Evolutionary conservation across 78 protist genomes (phyloP), one percentile per base, ranked within the genome.

Genomic region (Blattamonas nauphoetae): DNA sequence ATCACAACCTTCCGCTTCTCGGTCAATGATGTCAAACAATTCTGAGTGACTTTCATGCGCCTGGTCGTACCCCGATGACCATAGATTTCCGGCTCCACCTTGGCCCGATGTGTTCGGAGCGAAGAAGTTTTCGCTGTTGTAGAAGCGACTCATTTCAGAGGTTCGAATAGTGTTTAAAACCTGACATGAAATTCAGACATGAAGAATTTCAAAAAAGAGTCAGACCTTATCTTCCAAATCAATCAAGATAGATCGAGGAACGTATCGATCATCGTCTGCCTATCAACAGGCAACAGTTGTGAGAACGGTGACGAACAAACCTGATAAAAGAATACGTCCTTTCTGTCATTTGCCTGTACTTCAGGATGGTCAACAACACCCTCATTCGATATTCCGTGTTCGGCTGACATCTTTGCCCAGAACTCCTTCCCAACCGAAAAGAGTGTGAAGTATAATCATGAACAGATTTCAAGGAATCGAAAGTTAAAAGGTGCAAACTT

Each of bases 201-300:
- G n/a, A n/a, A n/a, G 79, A 45, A 6, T 11, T 11, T 43, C 6
- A 86, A 86, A 86, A 34, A n/a, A 84, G n/a, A 32, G n/a, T n/a
- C n/a, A n/a, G n/a, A 96, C 99, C 3, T 98, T 88, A 0, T 98
- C 98, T 89, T 98, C 99, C n/a, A 98, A 88, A 90, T 98, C 99
- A 6, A 98, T 41, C 41, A 98, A 91, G 0, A 97, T 82, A 1
- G 99, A 98, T 3, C 99, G 88, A 1, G 99, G 99, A 38, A 97
- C 92, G 94, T 96, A 98, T 78, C 96, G 98, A 34, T 96, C 96
- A 83, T 97, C 98, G 79, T 97, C 99, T 0, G 98, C 97, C 96
- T 91, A 64, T 42, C 34, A 34, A 71, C 33, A n/a, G n/a, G n/a
- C 38, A 3, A 0, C 35, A 0, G n/a, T 1, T 3, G 4, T 3